Evolutionary conservation across 2,329 filamentous ascomycete species (phyloP).

Genomic region (Fusarium burgessii): DNA sequence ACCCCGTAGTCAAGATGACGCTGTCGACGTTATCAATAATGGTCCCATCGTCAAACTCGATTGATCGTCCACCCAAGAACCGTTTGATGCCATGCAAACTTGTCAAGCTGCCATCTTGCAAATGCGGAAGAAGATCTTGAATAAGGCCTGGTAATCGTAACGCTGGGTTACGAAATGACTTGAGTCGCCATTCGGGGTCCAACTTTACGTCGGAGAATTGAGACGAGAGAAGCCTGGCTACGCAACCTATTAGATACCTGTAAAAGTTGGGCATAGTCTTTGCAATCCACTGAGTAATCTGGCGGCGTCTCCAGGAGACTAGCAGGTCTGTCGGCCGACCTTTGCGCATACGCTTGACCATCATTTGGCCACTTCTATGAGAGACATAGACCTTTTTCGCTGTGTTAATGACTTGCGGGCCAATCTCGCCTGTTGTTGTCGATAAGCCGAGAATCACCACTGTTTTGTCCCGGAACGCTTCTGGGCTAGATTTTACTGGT

Average conservation of each 20-base stretch:
- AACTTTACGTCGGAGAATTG: slow-evolving; percentile 3
- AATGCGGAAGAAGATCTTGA: slow-evolving; percentile 13
- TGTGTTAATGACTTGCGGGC: neutral
- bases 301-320: slow-evolving; percentile 23
- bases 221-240: neutral
- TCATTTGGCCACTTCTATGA: slow-evolving; percentile 18
- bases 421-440: slow-evolving; percentile 21
- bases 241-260: neutral
- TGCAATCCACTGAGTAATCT: slow-evolving; percentile 22
- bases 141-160: slow-evolving; percentile 17
- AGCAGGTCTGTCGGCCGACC: slow-evolving; percentile 10
- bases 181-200: slow-evolving; percentile 17
- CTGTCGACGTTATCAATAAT: slow-evolving; percentile 13
- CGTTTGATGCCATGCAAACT: slow-evolving; percentile 16
- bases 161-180: slow-evolving; percentile 5
- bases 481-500: neutral
- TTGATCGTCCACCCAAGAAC: slow-evolving; percentile 13
- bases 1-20: slow-evolving; percentile 22
- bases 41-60: slow-evolving; percentile 31
- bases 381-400: slow-evolving; percentile 28
- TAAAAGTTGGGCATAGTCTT: neutral
- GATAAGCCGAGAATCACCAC: slow-evolving; percentile 19
- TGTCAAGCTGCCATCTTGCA: slow-evolving; percentile 14
- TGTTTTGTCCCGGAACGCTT: neutral
- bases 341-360: slow-evolving; percentile 16